Evolutionary conservation across 805 yeast genomes (phyloP).

Genomic region (Saturnispora halmiae): DNA sequence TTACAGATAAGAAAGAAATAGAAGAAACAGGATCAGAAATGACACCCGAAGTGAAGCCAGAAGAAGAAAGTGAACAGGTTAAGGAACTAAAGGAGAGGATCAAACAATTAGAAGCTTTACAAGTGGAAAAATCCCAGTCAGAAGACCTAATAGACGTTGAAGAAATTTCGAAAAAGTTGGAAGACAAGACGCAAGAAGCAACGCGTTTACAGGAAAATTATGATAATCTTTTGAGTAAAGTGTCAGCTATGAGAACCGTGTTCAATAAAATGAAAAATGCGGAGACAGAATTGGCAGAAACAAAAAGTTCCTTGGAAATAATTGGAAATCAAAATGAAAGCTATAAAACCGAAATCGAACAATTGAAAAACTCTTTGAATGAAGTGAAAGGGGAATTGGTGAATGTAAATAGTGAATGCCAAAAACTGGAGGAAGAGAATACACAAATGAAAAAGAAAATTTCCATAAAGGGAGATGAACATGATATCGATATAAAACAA

Average conservation of each 20-base stretch:
- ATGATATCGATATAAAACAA: conserved; percentile 34
- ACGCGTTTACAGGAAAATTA: conserved; percentile 51
- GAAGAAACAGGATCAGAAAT: no score
- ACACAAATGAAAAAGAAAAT: conserved; percentile 31
- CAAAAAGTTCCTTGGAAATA: conserved; percentile 28
- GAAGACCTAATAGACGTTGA: background rate
- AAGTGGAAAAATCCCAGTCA: no score
- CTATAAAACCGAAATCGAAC: conserved; percentile 2
- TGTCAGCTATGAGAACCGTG: conserved; percentile 65
- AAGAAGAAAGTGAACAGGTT: background rate
- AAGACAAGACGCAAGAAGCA: conserved; percentile 39
- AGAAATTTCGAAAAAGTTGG: conserved; percentile 23
- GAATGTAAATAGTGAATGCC: conserved; percentile 47
- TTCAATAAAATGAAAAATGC: conserved; percentile 68
- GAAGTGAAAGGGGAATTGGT: conserved; percentile 27
- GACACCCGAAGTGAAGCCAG: background rate
- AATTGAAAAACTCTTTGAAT: background rate
- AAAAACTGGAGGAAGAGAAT: conserved; percentile 35
- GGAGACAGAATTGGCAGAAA: conserved; percentile 43
- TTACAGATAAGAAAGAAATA: no score
- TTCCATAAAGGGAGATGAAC: conserved; percentile 33
- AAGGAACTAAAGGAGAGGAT: background rate
- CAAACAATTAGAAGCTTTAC: conserved; percentile 1
- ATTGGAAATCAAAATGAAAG: conserved; percentile 28
- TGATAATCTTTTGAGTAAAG: conserved; percentile 49